Evolutionary conservation across 768 basidiomycete genomes (phyloP).

Genomic region (Rhizopogon vinicolor): DNA sequence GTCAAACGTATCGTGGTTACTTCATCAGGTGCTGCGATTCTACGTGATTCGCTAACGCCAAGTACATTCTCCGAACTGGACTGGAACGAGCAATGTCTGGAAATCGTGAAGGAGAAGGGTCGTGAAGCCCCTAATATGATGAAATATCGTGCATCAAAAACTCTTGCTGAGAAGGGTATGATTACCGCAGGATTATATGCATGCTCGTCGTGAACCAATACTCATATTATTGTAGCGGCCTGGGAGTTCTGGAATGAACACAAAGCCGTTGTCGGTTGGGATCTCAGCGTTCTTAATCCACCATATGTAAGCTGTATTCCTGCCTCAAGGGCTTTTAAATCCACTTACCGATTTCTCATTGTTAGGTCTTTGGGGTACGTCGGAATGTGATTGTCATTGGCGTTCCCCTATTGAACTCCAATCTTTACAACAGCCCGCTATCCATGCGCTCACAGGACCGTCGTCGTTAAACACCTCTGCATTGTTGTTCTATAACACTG

Average conservation of each 20-base stretch:
- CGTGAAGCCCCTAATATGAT: constrained; percentile 27
- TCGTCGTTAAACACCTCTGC: constrained; percentile 37
- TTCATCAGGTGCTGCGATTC: constrained; percentile 52
- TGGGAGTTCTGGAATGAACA: constrained; percentile 41
- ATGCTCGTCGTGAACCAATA: neutral
- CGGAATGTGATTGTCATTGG: neutral
- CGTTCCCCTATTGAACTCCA: neutral
- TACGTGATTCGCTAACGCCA: constrained; percentile 21
- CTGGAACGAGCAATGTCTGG: constrained; percentile 50
- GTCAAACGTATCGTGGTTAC: constrained; percentile 71
- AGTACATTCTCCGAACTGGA: constrained; percentile 41
- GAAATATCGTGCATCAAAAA: constrained; percentile 62
- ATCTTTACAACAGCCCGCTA: constrained; percentile 28
- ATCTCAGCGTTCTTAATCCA: constrained; percentile 36
- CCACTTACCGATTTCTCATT: neutral
- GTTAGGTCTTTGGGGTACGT: constrained; percentile 25
- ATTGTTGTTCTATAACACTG: constrained; percentile 26
- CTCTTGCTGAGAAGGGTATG: constrained; percentile 55
- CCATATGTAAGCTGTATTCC: constrained; percentile 25
- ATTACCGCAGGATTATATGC: neutral
- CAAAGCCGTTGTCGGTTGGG: constrained; percentile 30
- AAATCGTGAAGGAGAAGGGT: constrained; percentile 44
- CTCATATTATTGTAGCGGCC: constrained; percentile 28
- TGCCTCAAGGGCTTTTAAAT: neutral
- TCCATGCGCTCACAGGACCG: constrained; percentile 35